Conservation (phyloP, 2,329 filamentous ascomycete genomes). For the Neonectria sp. region DNA sequence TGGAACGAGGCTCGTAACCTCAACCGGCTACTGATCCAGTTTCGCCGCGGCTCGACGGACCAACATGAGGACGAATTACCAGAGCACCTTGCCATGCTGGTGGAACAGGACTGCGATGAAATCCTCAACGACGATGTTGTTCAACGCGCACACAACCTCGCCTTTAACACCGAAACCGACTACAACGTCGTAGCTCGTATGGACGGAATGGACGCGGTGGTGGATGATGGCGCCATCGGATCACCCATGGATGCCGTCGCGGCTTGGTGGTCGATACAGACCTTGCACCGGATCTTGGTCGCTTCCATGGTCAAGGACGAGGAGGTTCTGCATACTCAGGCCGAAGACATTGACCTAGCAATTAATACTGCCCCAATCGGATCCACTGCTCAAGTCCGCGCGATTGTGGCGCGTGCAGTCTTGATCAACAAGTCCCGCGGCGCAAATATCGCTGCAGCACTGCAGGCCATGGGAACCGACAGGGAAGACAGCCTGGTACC, state of each 20-base stretch:
- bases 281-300: conserved; percentile 78
- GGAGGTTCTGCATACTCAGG: conserved; percentile 34
- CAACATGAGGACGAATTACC: conserved; percentile 75
- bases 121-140: conserved; percentile 84
- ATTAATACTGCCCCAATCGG: conserved; percentile 82
- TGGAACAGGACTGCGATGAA: conserved; percentile 85
- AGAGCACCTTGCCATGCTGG: conserved; percentile 80
- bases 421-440: conserved; percentile 69
- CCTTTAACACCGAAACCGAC: conserved; percentile 86
- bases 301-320: conserved; percentile 71
- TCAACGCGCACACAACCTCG: conserved; percentile 89
- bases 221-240: conserved; percentile 87
- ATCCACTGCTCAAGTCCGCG: conserved; percentile 77
- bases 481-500: conserved; percentile 44
- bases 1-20: conserved; percentile 87
- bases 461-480: conserved; percentile 63
- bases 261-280: conserved; percentile 88
- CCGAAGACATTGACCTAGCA: conserved; percentile 75
- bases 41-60: conserved; percentile 58
- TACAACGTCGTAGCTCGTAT: conserved; percentile 75
- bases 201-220: conserved; percentile 84
- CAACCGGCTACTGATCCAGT: conserved; percentile 62
- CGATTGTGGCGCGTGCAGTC: conserved; percentile 72
- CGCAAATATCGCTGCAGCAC: conserved; percentile 69
- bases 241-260: conserved; percentile 92